Evolutionary conservation across 352 stramenopile genomes (phyloP).

Genomic region (Phytophthora europaea): DNA sequence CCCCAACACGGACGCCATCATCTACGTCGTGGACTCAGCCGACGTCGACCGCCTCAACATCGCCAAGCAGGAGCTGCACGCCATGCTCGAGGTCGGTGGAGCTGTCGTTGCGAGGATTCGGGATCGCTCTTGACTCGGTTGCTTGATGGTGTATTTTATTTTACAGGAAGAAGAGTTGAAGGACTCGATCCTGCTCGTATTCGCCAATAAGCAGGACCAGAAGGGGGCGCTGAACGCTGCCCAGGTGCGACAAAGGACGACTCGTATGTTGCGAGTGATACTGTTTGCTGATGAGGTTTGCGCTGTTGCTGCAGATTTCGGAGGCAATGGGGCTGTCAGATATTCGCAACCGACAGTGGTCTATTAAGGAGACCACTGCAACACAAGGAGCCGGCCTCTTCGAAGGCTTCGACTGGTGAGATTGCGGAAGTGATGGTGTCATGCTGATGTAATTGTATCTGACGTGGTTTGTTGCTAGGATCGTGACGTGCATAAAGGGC

Average conservation of each 20-base stretch:
- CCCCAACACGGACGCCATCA: conserved; percentile 98
- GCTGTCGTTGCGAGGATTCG: not conserved
- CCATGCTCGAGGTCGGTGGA: conserved; percentile 95
- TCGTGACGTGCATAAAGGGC: conserved; percentile 92
- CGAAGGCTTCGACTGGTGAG: conserved; percentile 99
- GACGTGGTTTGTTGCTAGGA: conserved; percentile 54
- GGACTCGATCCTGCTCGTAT: conserved; percentile 99
- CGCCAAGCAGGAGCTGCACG: conserved; percentile 98
- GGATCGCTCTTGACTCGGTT: not conserved
- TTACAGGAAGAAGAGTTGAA: conserved; percentile 98
- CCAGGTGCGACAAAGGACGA: conserved; percentile 55
- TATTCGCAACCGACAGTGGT: conserved; percentile 99
- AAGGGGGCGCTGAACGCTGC: conserved; percentile 93
- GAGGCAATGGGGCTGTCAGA: conserved; percentile 98
- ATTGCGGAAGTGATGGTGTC: not conserved
- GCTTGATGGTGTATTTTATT: conserved; percentile 2
- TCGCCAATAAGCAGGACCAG: conserved; percentile 99
- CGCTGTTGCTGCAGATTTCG: conserved; percentile 87
- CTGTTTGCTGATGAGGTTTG: conserved; percentile 5
- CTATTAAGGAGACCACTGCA: conserved; percentile 99
- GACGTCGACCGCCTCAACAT: conserved; percentile 98
- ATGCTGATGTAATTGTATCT: conserved; percentile 10
- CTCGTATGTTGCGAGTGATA: not conserved
- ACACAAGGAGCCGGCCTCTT: conserved; percentile 98
- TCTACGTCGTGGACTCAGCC: conserved; percentile 97